phyloP scores from a whole-genome alignment of 2,329 filamentous ascomycete genomes.

The Diaporthe nobilis region DNA sequence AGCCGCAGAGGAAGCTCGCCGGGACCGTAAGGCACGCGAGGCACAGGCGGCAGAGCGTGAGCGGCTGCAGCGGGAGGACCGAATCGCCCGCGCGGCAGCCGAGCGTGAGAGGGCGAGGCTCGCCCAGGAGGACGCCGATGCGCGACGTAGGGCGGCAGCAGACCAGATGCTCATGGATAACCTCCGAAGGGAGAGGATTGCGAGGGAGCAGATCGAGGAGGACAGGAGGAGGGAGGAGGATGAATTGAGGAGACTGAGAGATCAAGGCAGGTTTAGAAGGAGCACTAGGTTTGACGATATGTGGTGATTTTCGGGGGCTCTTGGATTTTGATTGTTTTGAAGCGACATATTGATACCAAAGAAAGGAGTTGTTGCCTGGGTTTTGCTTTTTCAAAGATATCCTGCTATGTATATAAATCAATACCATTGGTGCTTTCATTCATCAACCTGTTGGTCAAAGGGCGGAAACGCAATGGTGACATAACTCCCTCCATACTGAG shows the following conservation, averaged over 20 bases:
- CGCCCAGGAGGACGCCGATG: slow-evolving; percentile 2
- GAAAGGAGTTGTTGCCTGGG: not conserved
- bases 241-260: slow-evolving; percentile 5
- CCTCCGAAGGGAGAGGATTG: not conserved
- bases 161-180: not conserved
- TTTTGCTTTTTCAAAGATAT: not conserved
- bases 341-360: not conserved
- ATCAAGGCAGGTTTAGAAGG: not conserved
- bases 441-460: not conserved
- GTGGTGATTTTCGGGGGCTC: not conserved
- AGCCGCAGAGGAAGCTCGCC: not conserved
- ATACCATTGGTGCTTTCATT: not conserved
- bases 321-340: not conserved
- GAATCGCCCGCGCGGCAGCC: not conserved
- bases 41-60: not conserved
- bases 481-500: too few relatives aligned
- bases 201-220: not conserved
- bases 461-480: not conserved
- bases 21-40: not conserved
- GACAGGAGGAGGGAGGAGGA: slow-evolving; percentile 6
- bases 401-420: not conserved
- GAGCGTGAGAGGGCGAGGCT: not conserved
- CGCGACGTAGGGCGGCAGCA: not conserved
- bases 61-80: not conserved
- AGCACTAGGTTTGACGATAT: not conserved